Base-by-base conservation (phyloP, 345 rosid species). In the Citrus glauca region DNA sequence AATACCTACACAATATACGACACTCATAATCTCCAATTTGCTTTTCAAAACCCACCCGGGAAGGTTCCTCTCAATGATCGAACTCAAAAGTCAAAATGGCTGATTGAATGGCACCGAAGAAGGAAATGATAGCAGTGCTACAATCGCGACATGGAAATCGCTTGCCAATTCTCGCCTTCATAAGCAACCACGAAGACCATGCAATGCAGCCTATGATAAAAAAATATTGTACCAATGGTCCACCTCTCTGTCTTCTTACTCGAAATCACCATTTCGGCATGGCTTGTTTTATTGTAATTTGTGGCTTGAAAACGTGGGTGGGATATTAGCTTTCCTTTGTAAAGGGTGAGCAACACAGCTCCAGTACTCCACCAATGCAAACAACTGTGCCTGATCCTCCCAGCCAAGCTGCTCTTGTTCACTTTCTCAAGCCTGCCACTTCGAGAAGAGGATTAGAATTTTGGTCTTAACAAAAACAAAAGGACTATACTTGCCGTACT, bases 181-280 rank as follows among this genome's bases (percentile, higher is more conserved):
- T 66, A 55, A 91, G 81, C 81, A 88, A 85, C 93, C 93, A 91
- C 4, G 85, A 84, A 73, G 88, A 65, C 81, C 87, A 90, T 35
- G 84, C 53, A 27, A 45, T 1, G 59, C 75, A 50, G 57, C 89
- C 88, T 5, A 60, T 72, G 53, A 82, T 38, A 75, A 90, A 66
- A 70, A 84, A 62, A 62, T 11, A 85, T 8, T 28, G 90, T 87
- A 9, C 90, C 95, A 32, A 82, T 64, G 9, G 80, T 64, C 93
- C 90, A 88, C 9, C 77, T 84, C 64, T 77, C 71, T 62, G 71
- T 69, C 85, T 83, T 82, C 42, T 80, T 42, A 32, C 4, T 25
- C 20, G 69, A 57, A 82, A 24, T 27, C 73, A 1, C 45, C 8
- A 22, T 9, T 4, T 62, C 0, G 25, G 6, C 19, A 16, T 28